Evolutionary conservation across 2,329 filamentous ascomycete species (phyloP).

Genomic region (Clonostachys sp.): DNA sequence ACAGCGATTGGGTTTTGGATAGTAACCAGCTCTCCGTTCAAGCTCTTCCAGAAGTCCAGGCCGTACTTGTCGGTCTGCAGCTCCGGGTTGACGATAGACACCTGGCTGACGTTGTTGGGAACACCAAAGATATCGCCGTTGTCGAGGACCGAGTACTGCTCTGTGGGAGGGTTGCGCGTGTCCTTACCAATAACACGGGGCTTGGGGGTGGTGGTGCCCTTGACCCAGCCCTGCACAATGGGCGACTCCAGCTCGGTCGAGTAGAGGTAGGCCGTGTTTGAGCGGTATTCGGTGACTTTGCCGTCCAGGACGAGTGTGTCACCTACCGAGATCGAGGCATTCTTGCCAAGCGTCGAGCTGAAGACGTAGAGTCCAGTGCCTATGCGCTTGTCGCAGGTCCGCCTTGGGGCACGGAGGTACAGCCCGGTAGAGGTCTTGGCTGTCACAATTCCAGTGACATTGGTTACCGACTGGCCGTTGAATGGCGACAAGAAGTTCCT

Average conservation of each 20-base stretch:
- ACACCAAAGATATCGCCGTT: constrained; percentile 58
- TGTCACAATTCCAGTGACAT: too few species aligned
- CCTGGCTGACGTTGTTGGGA: constrained; percentile 54
- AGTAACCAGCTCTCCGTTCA: constrained; percentile 63
- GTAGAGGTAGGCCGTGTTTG: constrained; percentile 41
- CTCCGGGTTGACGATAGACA: constrained; percentile 55
- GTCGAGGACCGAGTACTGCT: constrained; percentile 58
- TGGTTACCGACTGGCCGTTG: too few species aligned
- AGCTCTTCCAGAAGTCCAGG: constrained; percentile 69
- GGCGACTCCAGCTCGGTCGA: constrained; percentile 59
- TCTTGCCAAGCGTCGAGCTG: too few species aligned
- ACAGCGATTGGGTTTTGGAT: constrained; percentile 52
- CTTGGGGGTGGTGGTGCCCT: constrained; percentile 45
- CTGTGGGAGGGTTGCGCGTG: constrained; percentile 51
- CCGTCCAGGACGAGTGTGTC: too few species aligned
- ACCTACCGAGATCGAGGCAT: too few species aligned
- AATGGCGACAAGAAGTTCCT: too few species aligned
- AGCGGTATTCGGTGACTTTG: too few species aligned
- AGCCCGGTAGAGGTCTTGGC: too few species aligned
- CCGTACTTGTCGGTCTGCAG: constrained; percentile 59
- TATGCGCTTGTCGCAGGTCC: too few species aligned
- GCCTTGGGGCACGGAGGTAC: too few species aligned
- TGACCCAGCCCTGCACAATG: constrained; percentile 45
- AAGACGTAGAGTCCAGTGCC: too few species aligned
- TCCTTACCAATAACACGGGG: constrained; percentile 58